Percentiles rank a stretch among this genome's conserved stretches.
Evolutionary conservation across 1,284 basidiomycete genomes (phyloP).

Genomic region (Austroboletus novae-zelandiae): DNA sequence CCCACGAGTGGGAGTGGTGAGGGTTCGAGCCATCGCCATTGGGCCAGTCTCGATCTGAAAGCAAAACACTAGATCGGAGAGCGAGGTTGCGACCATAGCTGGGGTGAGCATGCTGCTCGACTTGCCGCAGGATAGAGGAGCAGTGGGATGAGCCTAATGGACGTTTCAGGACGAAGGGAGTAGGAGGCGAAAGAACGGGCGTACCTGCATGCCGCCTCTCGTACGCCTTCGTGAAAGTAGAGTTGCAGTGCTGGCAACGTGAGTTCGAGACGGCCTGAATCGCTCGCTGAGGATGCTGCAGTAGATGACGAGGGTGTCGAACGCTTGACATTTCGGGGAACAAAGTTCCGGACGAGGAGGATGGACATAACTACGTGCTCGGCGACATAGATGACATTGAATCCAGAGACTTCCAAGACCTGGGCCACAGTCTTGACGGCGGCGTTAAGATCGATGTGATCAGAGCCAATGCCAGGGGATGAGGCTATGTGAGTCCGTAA

Average conservation of each 20-base stretch:
- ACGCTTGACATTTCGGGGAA: slow-evolving; percentile 84
- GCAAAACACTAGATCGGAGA: slow-evolving; percentile 65
- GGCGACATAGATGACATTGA: too few species aligned
- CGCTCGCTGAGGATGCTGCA: slow-evolving; percentile 65
- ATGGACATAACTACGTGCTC: too few species aligned
- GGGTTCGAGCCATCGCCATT: too few species aligned
- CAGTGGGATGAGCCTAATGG: slow-evolving; percentile 65
- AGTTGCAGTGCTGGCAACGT: slow-evolving; percentile 70
- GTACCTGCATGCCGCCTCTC: slow-evolving; percentile 55
- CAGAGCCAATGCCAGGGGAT: too few species aligned
- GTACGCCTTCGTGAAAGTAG: slow-evolving; percentile 79
- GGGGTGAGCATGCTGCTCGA: slow-evolving; percentile 60
- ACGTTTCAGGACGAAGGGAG: not conserved
- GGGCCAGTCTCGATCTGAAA: slow-evolving; percentile 67
- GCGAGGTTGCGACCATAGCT: slow-evolving; percentile 69
- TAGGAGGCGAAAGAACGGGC: not conserved
- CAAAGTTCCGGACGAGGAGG: too few species aligned
- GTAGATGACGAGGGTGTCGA: slow-evolving; percentile 80
- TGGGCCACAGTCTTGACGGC: too few species aligned
- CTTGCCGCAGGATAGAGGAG: slow-evolving; percentile 71
- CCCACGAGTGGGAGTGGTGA: too few species aligned
- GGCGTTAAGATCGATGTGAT: too few species aligned
- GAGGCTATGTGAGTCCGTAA: too few species aligned
- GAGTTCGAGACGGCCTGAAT: slow-evolving; percentile 75
- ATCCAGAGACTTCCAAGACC: too few species aligned